Evolutionary conservation across 108 stramenopile genomes (phyloP), one percentile per base, ranked within the genome.

Genomic region (Pelagomonas calceolata): DNA sequence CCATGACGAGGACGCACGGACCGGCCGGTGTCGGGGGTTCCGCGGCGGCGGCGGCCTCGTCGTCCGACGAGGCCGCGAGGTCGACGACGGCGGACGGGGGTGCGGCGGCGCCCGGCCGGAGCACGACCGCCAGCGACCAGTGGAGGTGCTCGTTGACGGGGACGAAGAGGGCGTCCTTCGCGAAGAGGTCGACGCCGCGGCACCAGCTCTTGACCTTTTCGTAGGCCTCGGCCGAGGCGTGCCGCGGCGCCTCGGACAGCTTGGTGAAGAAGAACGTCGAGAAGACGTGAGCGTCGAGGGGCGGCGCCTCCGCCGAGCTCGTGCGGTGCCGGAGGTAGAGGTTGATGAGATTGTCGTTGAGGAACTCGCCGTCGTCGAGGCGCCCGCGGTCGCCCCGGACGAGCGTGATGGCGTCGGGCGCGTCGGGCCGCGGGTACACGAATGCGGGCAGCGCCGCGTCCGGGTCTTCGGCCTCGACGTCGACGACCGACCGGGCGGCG

Each of bases 61-160:
- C 21, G 21, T 16, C 14, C 21, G 21, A 4, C 21, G 1, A 17
- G 51, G 51, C 3, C 21, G 1, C 14, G 51, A 16, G 1, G 18
- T 60, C 21, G 51, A 16, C 10, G 14, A 26, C 21, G 51, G 1
- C 51, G 51, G 21, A 1, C 21, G 14, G 44, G 10, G 14, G 14
- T 15, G 10, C 44, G 10, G 14, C 14, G 44, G 44, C 44, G 44
- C 44, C 44, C 32, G 94, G 94, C 78, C 95, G 94, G 66, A 89
- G 88, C 63, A 95, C 84, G 46, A 93, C 91, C 67, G 90, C 92
- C 12, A 98, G 83, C 32, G 91, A 92, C 97, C 97, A 98, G 80
- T 98, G 97, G 46, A 95, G 72, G 68, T 77, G 68, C 75, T 90
- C 89, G 78, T 93, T 93, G 67, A 98, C 85, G 0, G 97, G 97